phyloP scores from a whole-genome alignment of 2,329 filamentous ascomycete genomes.

The Tympanopsis confertula region DNA sequence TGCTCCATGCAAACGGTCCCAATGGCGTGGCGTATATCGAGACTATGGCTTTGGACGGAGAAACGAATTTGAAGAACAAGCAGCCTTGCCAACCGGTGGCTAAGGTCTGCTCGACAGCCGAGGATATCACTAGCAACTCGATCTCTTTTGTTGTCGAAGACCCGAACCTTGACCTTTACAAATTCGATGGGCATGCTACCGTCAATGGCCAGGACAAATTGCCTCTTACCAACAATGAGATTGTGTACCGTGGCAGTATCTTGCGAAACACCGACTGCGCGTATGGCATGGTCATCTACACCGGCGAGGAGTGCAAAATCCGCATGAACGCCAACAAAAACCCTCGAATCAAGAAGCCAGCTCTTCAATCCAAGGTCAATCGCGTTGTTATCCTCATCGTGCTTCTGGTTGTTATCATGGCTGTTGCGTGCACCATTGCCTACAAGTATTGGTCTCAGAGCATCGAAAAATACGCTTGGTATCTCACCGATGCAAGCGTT shows the following conservation, averaged over 20 bases:
- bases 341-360: slow-evolving; percentile 72
- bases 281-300: slow-evolving; percentile 74
- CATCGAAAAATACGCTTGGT: slow-evolving; percentile 60
- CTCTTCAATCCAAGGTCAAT: slow-evolving; percentile 72
- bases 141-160: slow-evolving; percentile 61
- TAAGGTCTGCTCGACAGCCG: slow-evolving; percentile 39
- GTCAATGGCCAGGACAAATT: slow-evolving; percentile 41
- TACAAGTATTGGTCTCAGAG: slow-evolving; percentile 53
- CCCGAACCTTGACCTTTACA: slow-evolving; percentile 64
- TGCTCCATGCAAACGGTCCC: slow-evolving; percentile 63
- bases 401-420: slow-evolving; percentile 62
- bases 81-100: slow-evolving; percentile 46
- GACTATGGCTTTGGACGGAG: slow-evolving; percentile 68
- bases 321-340: slow-evolving; percentile 93
- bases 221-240: slow-evolving; percentile 67
- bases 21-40: slow-evolving; percentile 72
- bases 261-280: slow-evolving; percentile 67
- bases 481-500: slow-evolving; percentile 46
- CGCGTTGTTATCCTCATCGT: slow-evolving; percentile 76
- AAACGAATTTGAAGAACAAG: slow-evolving; percentile 68
- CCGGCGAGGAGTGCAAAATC: slow-evolving; percentile 90
- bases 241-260: slow-evolving; percentile 73
- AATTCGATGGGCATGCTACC: slow-evolving; percentile 56
- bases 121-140: slow-evolving; percentile 35
- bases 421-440: slow-evolving; percentile 65